phyloP scores from a whole-genome alignment of 805 yeast species.

The Sugiyamaella valdiviana region DNA sequence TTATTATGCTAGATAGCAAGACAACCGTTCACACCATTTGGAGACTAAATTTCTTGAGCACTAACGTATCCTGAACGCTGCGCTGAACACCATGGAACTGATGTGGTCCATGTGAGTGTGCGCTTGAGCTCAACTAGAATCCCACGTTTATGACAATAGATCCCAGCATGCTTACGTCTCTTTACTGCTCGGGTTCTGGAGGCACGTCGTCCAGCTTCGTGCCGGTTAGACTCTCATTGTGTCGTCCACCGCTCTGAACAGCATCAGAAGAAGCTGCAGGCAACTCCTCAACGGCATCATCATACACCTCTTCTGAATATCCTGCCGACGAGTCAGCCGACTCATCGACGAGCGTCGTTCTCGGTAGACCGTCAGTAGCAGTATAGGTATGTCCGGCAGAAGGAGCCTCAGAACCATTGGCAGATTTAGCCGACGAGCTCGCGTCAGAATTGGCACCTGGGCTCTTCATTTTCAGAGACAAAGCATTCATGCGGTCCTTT shows the following conservation, averaged over 20 bases:
- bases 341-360: constrained; percentile 5
- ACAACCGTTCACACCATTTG: background rate
- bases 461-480: constrained; percentile 17
- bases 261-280: background rate
- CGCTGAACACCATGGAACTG: too few species aligned
- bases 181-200: background rate
- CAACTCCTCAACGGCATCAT: background rate
- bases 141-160: too few species aligned
- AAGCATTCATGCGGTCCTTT: constrained; percentile 21
- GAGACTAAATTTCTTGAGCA: too few species aligned
- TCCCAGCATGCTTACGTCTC: background rate
- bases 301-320: background rate
- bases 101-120: too few species aligned
- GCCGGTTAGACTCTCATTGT: constrained; percentile 9
- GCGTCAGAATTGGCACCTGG: constrained; percentile 4
- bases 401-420: background rate
- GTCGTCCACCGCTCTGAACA: constrained; percentile 5
- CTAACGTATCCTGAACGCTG: too few species aligned
- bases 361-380: background rate
- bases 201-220: background rate
- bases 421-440: background rate
- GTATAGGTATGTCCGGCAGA: background rate
- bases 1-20: background rate
- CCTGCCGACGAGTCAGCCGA: background rate
- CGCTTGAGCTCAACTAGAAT: too few species aligned